phyloP scores from a whole-genome alignment of 805 yeast species.

The Ogataea trehalophila region DNA sequence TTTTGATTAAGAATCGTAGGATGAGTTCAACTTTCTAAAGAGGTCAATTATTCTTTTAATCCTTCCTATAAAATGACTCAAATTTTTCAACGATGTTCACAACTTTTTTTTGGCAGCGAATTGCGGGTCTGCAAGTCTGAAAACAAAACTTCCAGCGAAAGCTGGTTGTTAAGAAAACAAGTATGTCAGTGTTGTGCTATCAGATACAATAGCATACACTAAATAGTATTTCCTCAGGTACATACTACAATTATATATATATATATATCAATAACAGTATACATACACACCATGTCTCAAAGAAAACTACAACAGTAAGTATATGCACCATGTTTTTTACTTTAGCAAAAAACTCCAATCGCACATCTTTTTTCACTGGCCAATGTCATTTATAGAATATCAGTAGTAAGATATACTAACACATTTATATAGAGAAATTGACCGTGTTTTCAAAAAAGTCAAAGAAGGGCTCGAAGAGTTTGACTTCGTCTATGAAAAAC shows the following conservation, averaged over 20 bases:
- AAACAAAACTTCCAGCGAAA: background rate
- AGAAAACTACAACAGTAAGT: slow-evolving; percentile 47
- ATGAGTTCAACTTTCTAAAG: no score
- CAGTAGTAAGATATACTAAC: background rate
- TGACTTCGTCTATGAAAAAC: slow-evolving; percentile 81
- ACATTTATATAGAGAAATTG: slow-evolving; percentile 57
- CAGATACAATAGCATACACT: background rate
- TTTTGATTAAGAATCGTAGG: no score
- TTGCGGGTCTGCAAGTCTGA: no score
- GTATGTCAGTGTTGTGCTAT: background rate
- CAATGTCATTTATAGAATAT: no score
- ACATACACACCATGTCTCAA: slow-evolving; percentile 36
- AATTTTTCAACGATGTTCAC: background rate
- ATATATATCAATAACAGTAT: background rate
- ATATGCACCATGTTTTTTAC: background rate
- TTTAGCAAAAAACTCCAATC: background rate
- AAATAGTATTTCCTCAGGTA: background rate
- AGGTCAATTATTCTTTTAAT: background rate
- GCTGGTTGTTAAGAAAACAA: background rate
- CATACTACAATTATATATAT: background rate
- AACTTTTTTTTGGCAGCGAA: no score
- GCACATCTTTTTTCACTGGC: no score
- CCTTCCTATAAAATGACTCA: background rate
- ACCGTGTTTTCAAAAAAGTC: slow-evolving; percentile 86
- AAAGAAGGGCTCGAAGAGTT: slow-evolving; percentile 85